A percentile compares a stretch with the other conserved stretches of the same genome.
Evolutionary conservation across 176 grass and related monocot species (phyloP).

Genomic region (Lolium perenne): DNA sequence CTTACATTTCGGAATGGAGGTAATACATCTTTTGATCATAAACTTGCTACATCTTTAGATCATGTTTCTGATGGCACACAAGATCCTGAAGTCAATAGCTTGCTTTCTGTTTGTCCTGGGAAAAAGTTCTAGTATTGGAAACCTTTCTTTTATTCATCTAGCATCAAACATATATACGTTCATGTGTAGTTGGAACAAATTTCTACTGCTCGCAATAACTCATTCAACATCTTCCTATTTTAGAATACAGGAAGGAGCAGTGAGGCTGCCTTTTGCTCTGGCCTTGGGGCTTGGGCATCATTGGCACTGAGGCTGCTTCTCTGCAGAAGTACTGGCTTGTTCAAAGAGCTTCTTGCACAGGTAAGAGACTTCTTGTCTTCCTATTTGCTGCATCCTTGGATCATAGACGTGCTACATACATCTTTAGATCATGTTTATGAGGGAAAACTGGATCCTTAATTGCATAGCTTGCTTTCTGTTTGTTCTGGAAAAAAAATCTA

Average conservation of each 20-base stretch:
- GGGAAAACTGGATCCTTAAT: not conserved
- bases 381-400: not conserved
- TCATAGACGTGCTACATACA: not conserved
- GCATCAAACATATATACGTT: not conserved
- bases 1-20: no score
- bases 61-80: not conserved
- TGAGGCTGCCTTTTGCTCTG: no score
- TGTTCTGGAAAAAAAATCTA: not conserved
- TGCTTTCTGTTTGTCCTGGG: not conserved
- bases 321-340: not conserved
- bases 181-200: not conserved
- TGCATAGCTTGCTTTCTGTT: not conserved
- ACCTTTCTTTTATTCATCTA: not conserved
- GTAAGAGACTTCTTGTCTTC: not conserved
- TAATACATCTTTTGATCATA: not conserved
- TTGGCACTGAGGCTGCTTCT: not conserved
- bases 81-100: not conserved
- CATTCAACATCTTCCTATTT: conserved; percentile 13
- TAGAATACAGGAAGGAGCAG: not conserved
- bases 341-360: not conserved
- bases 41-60: not conserved
- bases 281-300: not conserved
- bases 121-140: not conserved
- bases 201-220: not conserved
- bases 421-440: not conserved